Base-by-base conservation (phyloP, 768 basidiomycete genomes). In the Hericium alpestre region DNA sequence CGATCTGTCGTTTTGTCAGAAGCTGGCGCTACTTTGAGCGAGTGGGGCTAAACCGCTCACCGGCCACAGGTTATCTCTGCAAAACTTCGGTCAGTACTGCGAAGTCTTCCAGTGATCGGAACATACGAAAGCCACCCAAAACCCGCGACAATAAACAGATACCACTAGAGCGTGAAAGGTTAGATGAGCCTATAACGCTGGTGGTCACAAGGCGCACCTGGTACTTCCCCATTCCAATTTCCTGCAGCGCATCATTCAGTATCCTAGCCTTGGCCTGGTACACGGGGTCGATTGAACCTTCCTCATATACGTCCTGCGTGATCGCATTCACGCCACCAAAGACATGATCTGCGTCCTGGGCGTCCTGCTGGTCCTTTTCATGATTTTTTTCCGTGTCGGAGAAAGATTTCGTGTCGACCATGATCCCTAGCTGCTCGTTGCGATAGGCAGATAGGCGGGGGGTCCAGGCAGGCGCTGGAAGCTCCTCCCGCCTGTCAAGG, bases 51-150 rank as follows among this genome's bases (percentile, higher is more conserved):
- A 18, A 40, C 9, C 55, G 50, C 80, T 59, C 55, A 84, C 84
- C 15, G 83, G 85, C 85, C 84, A 87, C 25, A 86, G 74, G 58
- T 83, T 86, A 63, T 87, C 85, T n/a, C 84, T 83, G 63, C 32
- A 47, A 25, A 23, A 43, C 3, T 16, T 8, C 16, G 4, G 9
- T 49, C 15, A 56, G 43, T 18, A 41, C 2, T 10, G n/a, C 52
- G 49, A 23, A 51, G 23, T 37, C 16, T 51, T 5, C 9, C 16
- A n/a, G 0, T 20, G 40, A 10, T 2, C 7, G 55, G 54, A 6
- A 73, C 83, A 70, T 65, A 86, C 84, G 83, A 82, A 57, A 87
- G 74, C 85, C 85, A 87, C 40, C 86, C 86, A 69, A 88, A 86
- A 1, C 84, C 86, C 9, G 83, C 76, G 27, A 86, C 79, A 57